phyloP scores from a whole-genome alignment of 2,329 filamentous ascomycete genomes.

The Penicillium griseofulvum region DNA sequence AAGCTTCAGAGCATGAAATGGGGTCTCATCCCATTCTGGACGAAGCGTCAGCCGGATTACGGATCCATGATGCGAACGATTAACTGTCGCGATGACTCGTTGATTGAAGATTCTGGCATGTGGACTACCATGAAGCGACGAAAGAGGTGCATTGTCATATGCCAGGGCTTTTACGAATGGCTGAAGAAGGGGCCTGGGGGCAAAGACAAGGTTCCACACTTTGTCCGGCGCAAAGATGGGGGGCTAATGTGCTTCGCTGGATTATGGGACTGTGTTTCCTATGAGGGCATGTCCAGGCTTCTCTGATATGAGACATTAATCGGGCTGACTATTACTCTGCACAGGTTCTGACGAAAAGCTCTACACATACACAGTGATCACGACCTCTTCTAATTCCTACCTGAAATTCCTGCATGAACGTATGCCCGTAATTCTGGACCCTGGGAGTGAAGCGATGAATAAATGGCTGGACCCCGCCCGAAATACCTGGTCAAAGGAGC shows the following conservation, averaged over 20 bases:
- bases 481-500: constrained; percentile 70
- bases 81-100: constrained; percentile 88
- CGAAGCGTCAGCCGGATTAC: constrained; percentile 77
- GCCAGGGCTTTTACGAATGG: constrained; percentile 97
- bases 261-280: constrained; percentile 83
- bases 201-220: constrained; percentile 83
- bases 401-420: constrained; percentile 85
- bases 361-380: constrained; percentile 93
- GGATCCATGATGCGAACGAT: constrained; percentile 79
- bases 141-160: constrained; percentile 83
- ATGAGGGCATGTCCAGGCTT: constrained; percentile 58
- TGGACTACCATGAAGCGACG: constrained; percentile 88
- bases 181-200: constrained; percentile 68
- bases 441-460: constrained; percentile 66
- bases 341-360: constrained; percentile 63
- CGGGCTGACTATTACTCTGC: not conserved
- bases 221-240: constrained; percentile 75
- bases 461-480: constrained; percentile 75
- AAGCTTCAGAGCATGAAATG: constrained; percentile 93
- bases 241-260: constrained; percentile 86
- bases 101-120: constrained; percentile 73
- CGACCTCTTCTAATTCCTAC: constrained; percentile 79
- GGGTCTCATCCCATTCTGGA: constrained; percentile 94
- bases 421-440: constrained; percentile 90
- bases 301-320: not conserved